Evolutionary conservation across 306 rosid genomes (phyloP).

Genomic region (Fagus sylvatica): DNA sequence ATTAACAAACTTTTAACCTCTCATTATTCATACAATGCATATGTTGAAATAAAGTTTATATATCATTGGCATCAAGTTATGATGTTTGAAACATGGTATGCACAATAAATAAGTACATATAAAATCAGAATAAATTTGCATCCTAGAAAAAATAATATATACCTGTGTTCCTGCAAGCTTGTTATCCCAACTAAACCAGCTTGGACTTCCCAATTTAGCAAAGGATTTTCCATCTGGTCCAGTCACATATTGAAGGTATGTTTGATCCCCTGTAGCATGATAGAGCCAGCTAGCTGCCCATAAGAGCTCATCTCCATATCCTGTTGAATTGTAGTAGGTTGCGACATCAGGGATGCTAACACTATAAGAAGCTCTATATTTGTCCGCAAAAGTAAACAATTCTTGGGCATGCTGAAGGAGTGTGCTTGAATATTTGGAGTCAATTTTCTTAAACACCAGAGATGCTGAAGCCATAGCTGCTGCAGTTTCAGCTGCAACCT

Average conservation of each 20-base stretch:
- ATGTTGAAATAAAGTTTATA: neutral
- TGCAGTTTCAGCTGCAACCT: slow-evolving; percentile 91
- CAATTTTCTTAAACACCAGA: slow-evolving; percentile 66
- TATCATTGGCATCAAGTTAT: neutral
- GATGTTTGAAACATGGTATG: neutral
- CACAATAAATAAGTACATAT: slow-evolving; percentile 17
- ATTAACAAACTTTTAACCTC: neutral
- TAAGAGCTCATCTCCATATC: slow-evolving; percentile 89
- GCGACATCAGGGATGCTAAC: slow-evolving; percentile 65
- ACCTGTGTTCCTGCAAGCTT: slow-evolving; percentile 97
- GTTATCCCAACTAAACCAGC: slow-evolving; percentile 99
- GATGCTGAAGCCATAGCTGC: slow-evolving; percentile 99
- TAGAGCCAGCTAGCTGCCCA: slow-evolving; percentile 99
- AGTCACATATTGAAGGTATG: slow-evolving; percentile 69
- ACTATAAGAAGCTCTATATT: slow-evolving; percentile 56
- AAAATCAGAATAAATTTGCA: neutral
- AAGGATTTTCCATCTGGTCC: slow-evolving; percentile 61
- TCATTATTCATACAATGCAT: neutral
- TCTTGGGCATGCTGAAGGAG: slow-evolving; percentile 88
- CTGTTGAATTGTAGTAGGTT: slow-evolving; percentile 83
- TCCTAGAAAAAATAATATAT: neutral
- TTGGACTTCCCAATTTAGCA: slow-evolving; percentile 79
- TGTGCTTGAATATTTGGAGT: slow-evolving; percentile 59
- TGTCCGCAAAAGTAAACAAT: slow-evolving; percentile 79
- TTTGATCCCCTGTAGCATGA: slow-evolving; percentile 76